These are phyloP conservation scores for Tarenaya hassleriana DNA, from an alignment of 345 rosid species.

Conservation along the genomic window DNA sequence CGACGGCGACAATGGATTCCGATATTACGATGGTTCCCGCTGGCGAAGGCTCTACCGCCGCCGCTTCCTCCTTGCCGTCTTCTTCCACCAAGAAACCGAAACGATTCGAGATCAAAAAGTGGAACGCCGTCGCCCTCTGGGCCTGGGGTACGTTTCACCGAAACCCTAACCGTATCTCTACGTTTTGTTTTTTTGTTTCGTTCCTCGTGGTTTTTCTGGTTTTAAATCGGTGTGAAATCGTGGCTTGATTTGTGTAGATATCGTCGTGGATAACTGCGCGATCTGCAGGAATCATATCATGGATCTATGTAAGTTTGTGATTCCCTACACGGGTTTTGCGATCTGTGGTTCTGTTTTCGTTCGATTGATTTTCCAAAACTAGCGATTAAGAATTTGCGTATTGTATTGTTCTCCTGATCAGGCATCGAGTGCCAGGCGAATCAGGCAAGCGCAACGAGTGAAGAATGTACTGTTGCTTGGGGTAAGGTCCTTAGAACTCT, in stretches of 20 bases:
- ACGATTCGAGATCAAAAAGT: conserved; percentile 83
- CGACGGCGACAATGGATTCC: conserved; percentile 75
- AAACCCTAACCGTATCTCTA: conserved; percentile 17
- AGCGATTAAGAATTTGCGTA: background rate
- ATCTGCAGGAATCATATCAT: conserved; percentile 92
- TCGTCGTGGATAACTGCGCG: conserved; percentile 95
- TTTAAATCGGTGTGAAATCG: background rate
- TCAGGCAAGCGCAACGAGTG: conserved; percentile 89
- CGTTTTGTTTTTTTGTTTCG: background rate
- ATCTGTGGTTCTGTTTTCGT: background rate
- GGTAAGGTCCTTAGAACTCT: conserved; percentile 38
- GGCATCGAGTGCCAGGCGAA: conserved; percentile 97
- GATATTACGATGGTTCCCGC: conserved; percentile 76
- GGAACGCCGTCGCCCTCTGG: conserved; percentile 96
- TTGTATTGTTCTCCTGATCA: conserved; percentile 24
- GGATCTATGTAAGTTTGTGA: conserved; percentile 73
- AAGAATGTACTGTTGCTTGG: conserved; percentile 99
- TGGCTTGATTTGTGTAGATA: conserved; percentile 44
- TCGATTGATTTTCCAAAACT: background rate
- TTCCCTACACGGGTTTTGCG: background rate
- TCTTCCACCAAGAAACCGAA: conserved; percentile 72
- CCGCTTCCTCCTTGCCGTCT: conserved; percentile 30
- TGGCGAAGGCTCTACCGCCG: conserved; percentile 57
- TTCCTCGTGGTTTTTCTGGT: background rate
- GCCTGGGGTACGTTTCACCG: conserved; percentile 63